Evolutionary conservation across 2,329 filamentous ascomycete species (phyloP), one percentile per base, ranked within the genome.

Genomic region (Canariomyces notabilis): DNA sequence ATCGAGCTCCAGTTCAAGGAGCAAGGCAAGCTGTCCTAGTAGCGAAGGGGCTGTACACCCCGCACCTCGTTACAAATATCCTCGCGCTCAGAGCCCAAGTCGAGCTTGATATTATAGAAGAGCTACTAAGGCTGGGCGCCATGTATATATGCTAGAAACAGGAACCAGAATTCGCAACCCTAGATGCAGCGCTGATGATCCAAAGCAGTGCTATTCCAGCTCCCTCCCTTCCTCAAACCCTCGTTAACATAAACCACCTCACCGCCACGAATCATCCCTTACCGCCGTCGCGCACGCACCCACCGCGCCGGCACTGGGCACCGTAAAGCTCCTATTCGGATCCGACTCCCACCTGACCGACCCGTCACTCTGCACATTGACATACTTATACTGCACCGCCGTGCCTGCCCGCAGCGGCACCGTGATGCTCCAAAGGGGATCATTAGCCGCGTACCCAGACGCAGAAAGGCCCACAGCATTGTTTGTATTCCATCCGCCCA

Each of bases 301-400:
- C 9, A 4, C 7, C 8, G 59, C 43, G 48, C 65, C 67, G 7
- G 59, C 59, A 9, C 49, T 49, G 1, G 64, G 50, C 6, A 69
- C 63, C 3, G 64, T 67, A 50, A 67, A 67, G 15, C 59, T 58
- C 36, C 69, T 72, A 59, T 79, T 75, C 0, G 74, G 71, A 40
- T 83, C 83, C 39, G 67, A 69, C 67, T 89, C 84, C 83, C 84
- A 88, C 2, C 65, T 70, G 7, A 84, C 64, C 0, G 66, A 67
- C 0, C 80, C 77, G 55, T 76, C 73, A 1, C 64, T 58, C 48
- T 71, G 70, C 34, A 83, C 73, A 40, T 77, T 75, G 56, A 88
- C 75, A 59, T 79, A 89, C 68, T 88, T 87, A 63, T 87, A 88
- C 66, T 80, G 58, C 35, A 88, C 68, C 2, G 63, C 65, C 38